phyloP scores from a whole-genome alignment of 305 asterid genomes.

The Euphrasia arctica region DNA sequence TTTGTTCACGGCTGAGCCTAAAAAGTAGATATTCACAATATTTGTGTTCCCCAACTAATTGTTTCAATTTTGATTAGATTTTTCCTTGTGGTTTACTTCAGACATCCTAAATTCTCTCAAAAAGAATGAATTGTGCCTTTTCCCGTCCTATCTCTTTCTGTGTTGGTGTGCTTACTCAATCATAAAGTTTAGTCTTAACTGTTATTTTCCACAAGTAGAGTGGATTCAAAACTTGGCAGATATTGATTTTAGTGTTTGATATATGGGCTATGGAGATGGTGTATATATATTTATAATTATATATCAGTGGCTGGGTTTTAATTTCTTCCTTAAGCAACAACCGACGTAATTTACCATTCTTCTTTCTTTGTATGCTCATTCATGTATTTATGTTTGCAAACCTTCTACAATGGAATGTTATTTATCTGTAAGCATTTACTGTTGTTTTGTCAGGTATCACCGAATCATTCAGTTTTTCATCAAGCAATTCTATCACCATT shows the following conservation, averaged over 20 bases:
- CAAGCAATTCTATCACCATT: constrained; percentile 67
- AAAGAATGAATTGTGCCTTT: not conserved
- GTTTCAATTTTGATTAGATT: not conserved
- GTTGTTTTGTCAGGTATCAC: constrained; percentile 54
- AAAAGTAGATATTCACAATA: constrained; percentile 14
- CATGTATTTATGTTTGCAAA: constrained; percentile 19
- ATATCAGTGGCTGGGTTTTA: not conserved
- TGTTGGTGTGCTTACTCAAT: not conserved
- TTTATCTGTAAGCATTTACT: constrained; percentile 7
- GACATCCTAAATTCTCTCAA: not conserved
- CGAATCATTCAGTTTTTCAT: constrained; percentile 47
- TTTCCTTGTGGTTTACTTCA: not conserved
- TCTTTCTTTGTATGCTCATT: constrained; percentile 11
- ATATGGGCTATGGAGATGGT: constrained; percentile 9
- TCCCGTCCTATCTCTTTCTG: not conserved
- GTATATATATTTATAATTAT: constrained; percentile 1
- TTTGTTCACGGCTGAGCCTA: constrained; percentile 8
- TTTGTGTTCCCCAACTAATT: constrained; percentile 4
- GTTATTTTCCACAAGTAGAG: constrained; percentile 8
- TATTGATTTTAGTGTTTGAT: constrained; percentile 14
- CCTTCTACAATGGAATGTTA: constrained; percentile 8
- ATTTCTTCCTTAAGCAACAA: constrained; percentile 5
- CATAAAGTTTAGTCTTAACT: constrained; percentile 4
- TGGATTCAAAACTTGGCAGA: not conserved
- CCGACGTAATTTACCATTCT: constrained; percentile 8